Evolutionary conservation across 257 asterid genomes (phyloP).

Genomic region (Nicotiana otophora): DNA sequence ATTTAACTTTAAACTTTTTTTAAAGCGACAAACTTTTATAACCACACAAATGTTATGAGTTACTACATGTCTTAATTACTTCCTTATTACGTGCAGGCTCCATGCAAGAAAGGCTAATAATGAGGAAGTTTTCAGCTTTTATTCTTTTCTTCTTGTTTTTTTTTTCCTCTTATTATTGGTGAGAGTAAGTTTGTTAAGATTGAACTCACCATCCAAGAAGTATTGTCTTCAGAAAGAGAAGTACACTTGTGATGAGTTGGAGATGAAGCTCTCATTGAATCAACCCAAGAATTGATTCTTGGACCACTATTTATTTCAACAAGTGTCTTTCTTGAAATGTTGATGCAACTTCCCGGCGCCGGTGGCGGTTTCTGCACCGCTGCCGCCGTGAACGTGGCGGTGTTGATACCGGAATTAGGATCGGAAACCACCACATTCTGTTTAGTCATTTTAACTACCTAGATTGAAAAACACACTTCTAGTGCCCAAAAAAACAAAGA

Average conservation of each 20-base stretch:
- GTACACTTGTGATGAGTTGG: slow-evolving; percentile 58
- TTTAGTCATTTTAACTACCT: slow-evolving; percentile 24
- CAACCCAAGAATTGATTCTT: slow-evolving; percentile 65
- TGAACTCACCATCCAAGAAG: slow-evolving; percentile 53
- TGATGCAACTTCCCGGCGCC: slow-evolving; percentile 55
- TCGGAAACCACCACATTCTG: slow-evolving; percentile 59
- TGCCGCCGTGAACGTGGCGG: slow-evolving; percentile 26
- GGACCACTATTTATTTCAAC: slow-evolving; percentile 48
- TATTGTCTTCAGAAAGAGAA: slow-evolving; percentile 32
- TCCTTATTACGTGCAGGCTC: too few species aligned
- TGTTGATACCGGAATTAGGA: slow-evolving; percentile 27
- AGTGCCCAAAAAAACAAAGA: neutral
- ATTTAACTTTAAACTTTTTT: too few species aligned
- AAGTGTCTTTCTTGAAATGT: slow-evolving; percentile 48
- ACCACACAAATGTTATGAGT: too few species aligned
- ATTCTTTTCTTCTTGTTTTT: too few species aligned
- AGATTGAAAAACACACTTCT: neutral
- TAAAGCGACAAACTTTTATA: too few species aligned
- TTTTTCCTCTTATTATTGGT: too few species aligned
- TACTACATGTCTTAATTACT: too few species aligned
- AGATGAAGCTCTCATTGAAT: slow-evolving; percentile 81
- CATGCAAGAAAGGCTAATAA: too few species aligned
- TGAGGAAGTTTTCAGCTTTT: too few species aligned
- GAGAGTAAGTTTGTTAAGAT: too few species aligned
- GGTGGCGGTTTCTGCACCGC: slow-evolving; percentile 56